phyloP scores from a whole-genome alignment of 108 stramenopile genomes.

The Discostella stelligeroides region DNA sequence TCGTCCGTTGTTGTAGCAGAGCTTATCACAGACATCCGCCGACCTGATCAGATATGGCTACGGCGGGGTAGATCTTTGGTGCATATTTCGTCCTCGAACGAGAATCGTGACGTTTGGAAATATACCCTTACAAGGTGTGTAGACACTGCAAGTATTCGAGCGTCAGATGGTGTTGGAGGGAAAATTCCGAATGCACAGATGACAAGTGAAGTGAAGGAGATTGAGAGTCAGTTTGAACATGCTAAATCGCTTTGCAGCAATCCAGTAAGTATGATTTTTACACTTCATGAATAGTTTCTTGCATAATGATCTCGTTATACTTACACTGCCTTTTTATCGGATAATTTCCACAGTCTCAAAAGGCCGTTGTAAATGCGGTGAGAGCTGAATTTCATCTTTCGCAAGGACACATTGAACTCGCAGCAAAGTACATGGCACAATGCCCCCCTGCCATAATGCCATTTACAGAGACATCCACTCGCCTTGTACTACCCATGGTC shows the following conservation, averaged over 20 bases:
- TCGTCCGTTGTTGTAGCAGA: slow-evolving; percentile 57
- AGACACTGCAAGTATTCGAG: slow-evolving; percentile 22
- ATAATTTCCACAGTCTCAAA: slow-evolving; percentile 52
- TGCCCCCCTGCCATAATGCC: slow-evolving; percentile 76
- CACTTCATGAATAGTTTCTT: neutral
- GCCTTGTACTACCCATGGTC: slow-evolving; percentile 74
- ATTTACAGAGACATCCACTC: slow-evolving; percentile 79
- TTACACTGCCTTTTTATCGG: neutral
- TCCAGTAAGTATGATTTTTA: slow-evolving; percentile 29
- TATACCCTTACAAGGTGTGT: slow-evolving; percentile 72
- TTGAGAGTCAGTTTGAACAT: slow-evolving; percentile 81
- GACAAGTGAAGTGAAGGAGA: slow-evolving; percentile 71
- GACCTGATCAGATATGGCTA: slow-evolving; percentile 92
- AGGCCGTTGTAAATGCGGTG: slow-evolving; percentile 80
- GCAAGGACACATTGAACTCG: slow-evolving; percentile 74
- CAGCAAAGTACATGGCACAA: slow-evolving; percentile 81
- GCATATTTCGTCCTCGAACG: slow-evolving; percentile 84
- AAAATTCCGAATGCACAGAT: slow-evolving; percentile 14
- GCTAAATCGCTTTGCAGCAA: slow-evolving; percentile 81
- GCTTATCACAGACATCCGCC: slow-evolving; percentile 81
- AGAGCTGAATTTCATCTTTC: slow-evolving; percentile 83
- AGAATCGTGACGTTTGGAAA: slow-evolving; percentile 89
- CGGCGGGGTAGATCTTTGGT: slow-evolving; percentile 73
- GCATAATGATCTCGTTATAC: neutral
- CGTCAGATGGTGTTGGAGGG: neutral